Conservation (phyloP, 1,284 basidiomycete species). For the Irpex lacteus region DNA sequence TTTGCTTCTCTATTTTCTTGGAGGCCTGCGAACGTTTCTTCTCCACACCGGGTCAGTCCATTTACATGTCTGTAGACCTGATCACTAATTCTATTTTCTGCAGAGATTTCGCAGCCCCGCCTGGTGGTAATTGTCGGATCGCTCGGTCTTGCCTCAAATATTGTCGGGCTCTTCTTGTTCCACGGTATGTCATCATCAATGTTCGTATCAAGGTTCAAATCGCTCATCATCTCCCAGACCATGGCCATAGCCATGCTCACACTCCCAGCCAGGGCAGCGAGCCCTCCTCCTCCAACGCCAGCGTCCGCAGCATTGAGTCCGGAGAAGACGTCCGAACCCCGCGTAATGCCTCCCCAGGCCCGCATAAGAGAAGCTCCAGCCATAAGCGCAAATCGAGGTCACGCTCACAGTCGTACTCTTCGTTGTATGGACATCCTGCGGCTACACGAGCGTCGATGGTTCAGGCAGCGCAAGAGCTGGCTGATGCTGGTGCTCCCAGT, state of each 20-base stretch:
- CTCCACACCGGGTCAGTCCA: constrained; percentile 66
- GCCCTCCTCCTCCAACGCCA: constrained; percentile 26
- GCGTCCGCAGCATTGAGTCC: constrained; percentile 19
- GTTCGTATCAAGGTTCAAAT: not conserved
- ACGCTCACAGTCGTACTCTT: constrained; percentile 53
- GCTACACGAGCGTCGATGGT: constrained; percentile 88
- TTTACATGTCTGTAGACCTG: not conserved
- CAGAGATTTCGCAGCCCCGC: constrained; percentile 87
- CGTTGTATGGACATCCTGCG: constrained; percentile 79
- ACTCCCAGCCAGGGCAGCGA: constrained; percentile 20
- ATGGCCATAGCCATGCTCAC: constrained; percentile 62
- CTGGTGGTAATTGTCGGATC: constrained; percentile 91
- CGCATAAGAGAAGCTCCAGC: constrained; percentile 5
- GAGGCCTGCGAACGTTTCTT: constrained; percentile 94
- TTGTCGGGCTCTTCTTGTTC: constrained; percentile 93
- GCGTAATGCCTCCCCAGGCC: constrained; percentile 14
- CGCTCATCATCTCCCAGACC: constrained; percentile 46
- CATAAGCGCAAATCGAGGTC: constrained; percentile 26
- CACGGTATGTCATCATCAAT: constrained; percentile 61
- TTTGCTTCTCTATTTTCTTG: constrained; percentile 94
- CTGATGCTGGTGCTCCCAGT: constrained; percentile 48
- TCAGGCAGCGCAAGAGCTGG: constrained; percentile 84
- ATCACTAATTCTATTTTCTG: not conserved
- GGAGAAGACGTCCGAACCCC: constrained; percentile 18
- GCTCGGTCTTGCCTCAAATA: constrained; percentile 87